Percentiles rank a stretch among this genome's conserved stretches.
These are phyloP conservation scores for Recurvomyces mirabilis DNA, from an alignment of 495 filamentous ascomycete species.

Conservation along the genomic window DNA sequence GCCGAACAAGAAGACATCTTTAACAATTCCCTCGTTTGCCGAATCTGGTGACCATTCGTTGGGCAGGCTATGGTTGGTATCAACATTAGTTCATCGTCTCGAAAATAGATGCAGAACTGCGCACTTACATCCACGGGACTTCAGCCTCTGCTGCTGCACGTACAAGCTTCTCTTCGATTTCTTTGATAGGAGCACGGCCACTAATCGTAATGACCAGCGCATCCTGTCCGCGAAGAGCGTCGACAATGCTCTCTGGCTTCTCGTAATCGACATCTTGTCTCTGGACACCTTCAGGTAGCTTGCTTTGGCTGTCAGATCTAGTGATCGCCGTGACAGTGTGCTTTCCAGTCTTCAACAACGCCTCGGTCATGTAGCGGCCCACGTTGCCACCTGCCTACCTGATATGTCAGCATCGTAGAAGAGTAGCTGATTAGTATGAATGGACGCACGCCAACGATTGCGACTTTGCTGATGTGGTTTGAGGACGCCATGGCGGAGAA, in stretches of 20 bases:
- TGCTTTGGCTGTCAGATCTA: constrained; percentile 35
- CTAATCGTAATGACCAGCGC: constrained; percentile 34
- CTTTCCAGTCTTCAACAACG: neutral
- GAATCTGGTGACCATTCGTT: constrained; percentile 32
- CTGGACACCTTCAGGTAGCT: constrained; percentile 30
- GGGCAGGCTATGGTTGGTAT: constrained; percentile 42
- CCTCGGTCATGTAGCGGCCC: constrained; percentile 2
- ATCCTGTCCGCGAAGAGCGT: constrained; percentile 40
- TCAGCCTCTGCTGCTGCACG: constrained; percentile 49
- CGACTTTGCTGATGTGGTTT: constrained; percentile 5
- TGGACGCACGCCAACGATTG: constrained; percentile 1
- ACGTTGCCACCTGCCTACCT: constrained; percentile 2
- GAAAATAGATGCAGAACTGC: too few species aligned
- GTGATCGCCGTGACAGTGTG: constrained; percentile 42
- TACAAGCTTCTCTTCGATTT: constrained; percentile 38
- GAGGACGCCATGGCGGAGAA: neutral
- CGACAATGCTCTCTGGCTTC: constrained; percentile 33
- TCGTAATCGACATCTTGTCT: constrained; percentile 35
- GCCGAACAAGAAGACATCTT: constrained; percentile 1
- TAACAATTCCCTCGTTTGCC: neutral
- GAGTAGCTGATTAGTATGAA: neutral
- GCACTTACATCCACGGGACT: constrained; percentile 40
- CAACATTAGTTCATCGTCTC: too few species aligned
- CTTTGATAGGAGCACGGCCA: constrained; percentile 39
- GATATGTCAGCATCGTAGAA: neutral